Evolutionary conservation across 805 yeast species (phyloP).

Genomic region (Suhomyces vadensis): DNA sequence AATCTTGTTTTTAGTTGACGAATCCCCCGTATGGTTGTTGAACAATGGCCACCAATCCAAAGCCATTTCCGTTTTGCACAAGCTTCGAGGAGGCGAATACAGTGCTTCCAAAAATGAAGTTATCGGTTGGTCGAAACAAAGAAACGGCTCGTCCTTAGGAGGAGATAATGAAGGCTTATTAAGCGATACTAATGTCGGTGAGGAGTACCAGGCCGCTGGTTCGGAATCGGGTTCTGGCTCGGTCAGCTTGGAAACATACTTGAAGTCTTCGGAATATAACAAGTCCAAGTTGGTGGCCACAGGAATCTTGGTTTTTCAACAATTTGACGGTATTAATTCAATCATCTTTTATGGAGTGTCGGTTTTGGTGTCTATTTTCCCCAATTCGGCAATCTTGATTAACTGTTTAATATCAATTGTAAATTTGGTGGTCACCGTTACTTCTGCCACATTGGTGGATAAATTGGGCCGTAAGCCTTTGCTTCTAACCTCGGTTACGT

Average conservation of each 20-base stretch:
- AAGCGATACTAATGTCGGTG: slow-evolving; percentile 12
- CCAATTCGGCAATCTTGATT: slow-evolving; percentile 66
- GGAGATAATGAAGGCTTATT: slow-evolving; percentile 15
- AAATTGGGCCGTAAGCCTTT: slow-evolving; percentile 72
- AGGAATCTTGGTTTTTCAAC: slow-evolving; percentile 79
- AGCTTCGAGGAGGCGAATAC: slow-evolving; percentile 42
- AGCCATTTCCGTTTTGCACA: slow-evolving; percentile 40
- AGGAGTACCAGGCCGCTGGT: neutral
- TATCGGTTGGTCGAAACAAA: slow-evolving; percentile 30
- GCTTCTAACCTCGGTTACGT: slow-evolving; percentile 59
- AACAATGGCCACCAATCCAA: slow-evolving; percentile 45
- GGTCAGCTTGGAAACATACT: slow-evolving; percentile 43
- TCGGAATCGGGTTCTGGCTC: slow-evolving; percentile 8
- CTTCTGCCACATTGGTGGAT: slow-evolving; percentile 77
- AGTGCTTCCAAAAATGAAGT: slow-evolving; percentile 37
- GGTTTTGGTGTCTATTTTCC: slow-evolving; percentile 69
- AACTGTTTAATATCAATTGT: slow-evolving; percentile 76
- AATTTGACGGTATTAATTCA: slow-evolving; percentile 89
- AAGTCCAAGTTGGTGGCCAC: slow-evolving; percentile 68
- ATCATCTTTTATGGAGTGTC: slow-evolving; percentile 92
- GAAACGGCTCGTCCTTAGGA: slow-evolving; percentile 9
- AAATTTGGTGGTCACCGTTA: slow-evolving; percentile 72
- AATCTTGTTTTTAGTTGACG: slow-evolving; percentile 48
- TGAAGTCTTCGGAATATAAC: slow-evolving; percentile 50
- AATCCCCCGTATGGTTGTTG: slow-evolving; percentile 84